Base-by-base conservation (phyloP, 1,284 basidiomycete genomes). In the Marasmius sp. region DNA sequence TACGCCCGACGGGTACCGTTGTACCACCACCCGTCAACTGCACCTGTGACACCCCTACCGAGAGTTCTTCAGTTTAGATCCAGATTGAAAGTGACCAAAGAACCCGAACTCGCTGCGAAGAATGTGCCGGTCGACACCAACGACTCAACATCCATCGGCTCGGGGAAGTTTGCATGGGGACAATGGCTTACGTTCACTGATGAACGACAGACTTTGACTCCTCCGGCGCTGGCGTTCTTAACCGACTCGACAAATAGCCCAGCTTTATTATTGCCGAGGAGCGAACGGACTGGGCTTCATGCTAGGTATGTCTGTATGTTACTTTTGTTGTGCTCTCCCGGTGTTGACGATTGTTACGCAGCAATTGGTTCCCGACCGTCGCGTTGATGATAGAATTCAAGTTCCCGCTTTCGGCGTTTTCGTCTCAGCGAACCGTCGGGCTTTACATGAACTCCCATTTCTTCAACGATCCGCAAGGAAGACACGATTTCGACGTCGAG, bases 341-440 rank as follows among this genome's bases (percentile, higher is more conserved):
- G 18, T 53, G 50, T 52, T 37, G n/a, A 47, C 34, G 12, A 50
- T 37, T 43, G 33, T 8, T 47, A 18, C 20, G 36, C n/a, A 34
- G 14, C 59, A 86, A 85, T 48, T 88, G 86, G 86, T 84, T 76
- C 66, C 85, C 86, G 5, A 89, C 87, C 0, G 77, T 88, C 70
- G 76, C 79, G 1, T 74, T 88, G 64, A 77, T 81, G 3, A 65
- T 88, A 20, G 85, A 88, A 66, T 88, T 86, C 76, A 87, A 85
- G 65, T 78, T 78, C 27, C 82, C 81, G 5, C 79, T 88, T 41
- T 84, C 86, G 7, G 70, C 71, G 16, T 68, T 74, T 6, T 79
- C 14, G 52, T 77, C 85, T 0, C 64, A 69, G 58, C 79, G 84
- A 7, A 86, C 83, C 0, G 79, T 87, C 6, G 86, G 83, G 2